Base-by-base conservation (phyloP, 768 basidiomycete species). In the Tylopilus balloui region DNA sequence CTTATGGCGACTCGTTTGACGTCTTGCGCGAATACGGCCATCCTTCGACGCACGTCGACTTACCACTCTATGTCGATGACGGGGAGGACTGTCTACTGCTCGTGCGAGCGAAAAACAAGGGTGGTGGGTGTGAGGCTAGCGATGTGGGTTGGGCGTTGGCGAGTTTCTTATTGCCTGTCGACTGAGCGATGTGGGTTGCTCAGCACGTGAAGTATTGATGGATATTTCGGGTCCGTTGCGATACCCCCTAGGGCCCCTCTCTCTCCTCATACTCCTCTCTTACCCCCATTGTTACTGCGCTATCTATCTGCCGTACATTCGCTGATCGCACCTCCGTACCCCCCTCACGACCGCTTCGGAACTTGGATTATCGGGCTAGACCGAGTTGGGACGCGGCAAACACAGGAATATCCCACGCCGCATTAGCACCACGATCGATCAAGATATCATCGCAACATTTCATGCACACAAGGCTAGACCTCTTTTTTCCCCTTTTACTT, bases 31-130 rank as follows among this genome's bases (percentile, higher is more conserved):
- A 91, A 64, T 80, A 80, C 0, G 89, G 89, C 1, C 88, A 90
- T 61, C 89, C 89, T 13, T 81, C 82, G 47, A 74, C 78, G 19
- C 87, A 89, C 58, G 74, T 77, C 4, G 79, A 86, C 56, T 69
- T 92, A 35, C 89, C 89, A 3, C 61, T 92, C 48, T 82, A 84
- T 57, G 84, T 90, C 42, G 88, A 91, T 56, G 88, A 88, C 54
- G 75, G 76, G 11, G 78, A 79, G 37, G 89, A 91, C 57, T 90
- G 88, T 68, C 68, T 92, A 53, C 68, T 92, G 45, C 75, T 91
- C 21, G 87, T 84, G 53, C 71, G 87, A 36, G 79, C 84, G 63
- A 50, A 40, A 11, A 37, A 46, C 31, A 64, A 61, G 27, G 57
- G 61, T 6, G 41, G 54, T 43, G 61, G 52, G 55, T 54, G 56